These are phyloP conservation scores for Excoecaria cochinchinensis DNA, from an alignment of 345 rosid species.

Conservation along the genomic window DNA sequence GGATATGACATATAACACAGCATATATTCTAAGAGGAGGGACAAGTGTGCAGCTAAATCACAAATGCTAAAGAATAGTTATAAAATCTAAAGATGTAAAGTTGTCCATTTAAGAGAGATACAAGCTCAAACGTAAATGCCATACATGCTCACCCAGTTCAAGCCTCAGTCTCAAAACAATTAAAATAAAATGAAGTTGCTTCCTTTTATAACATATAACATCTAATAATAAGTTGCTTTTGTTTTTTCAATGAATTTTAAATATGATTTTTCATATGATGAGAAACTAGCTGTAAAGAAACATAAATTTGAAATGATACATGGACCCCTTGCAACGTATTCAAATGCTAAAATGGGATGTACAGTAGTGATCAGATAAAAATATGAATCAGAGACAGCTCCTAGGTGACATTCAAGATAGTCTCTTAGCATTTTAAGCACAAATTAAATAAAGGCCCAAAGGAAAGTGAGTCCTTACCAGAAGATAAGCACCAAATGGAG, in stretches of 20 bases:
- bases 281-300: too few relatives aligned
- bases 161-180: not conserved
- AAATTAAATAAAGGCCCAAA: too few relatives aligned
- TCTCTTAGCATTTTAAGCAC: too few relatives aligned
- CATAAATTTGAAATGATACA: too few relatives aligned
- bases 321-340: too few relatives aligned
- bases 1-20: not conserved
- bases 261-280: too few relatives aligned
- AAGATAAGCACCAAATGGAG: constrained; percentile 49
- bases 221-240: too few relatives aligned
- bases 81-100: not conserved
- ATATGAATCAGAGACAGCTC: constrained; percentile 2
- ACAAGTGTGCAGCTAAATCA: not conserved
- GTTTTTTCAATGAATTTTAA: too few relatives aligned
- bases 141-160: not conserved
- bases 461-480: constrained; percentile 22
- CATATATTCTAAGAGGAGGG: not conserved
- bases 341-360: too few relatives aligned
- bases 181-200: not conserved
- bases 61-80: not conserved
- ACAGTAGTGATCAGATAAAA: too few relatives aligned
- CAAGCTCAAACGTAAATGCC: not conserved
- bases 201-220: too few relatives aligned
- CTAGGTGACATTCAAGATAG: not conserved
- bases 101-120: not conserved